phyloP scores from a whole-genome alignment of 2,329 filamentous ascomycete genomes.

The Magnaporthiopsis poae region DNA sequence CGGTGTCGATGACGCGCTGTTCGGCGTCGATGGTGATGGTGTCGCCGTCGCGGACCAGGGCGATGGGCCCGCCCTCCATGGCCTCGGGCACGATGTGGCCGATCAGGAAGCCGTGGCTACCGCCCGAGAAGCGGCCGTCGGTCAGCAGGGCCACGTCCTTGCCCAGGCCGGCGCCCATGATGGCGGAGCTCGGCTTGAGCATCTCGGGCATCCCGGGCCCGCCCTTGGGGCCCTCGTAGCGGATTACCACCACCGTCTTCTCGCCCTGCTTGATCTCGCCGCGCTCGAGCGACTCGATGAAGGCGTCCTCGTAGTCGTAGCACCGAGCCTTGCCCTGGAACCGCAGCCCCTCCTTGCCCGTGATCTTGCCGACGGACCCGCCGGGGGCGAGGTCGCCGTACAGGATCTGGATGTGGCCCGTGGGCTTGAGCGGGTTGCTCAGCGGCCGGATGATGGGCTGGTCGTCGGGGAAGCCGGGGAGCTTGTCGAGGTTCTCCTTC shows the following conservation, averaged over 20 bases:
- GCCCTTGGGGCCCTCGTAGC: conserved; percentile 87
- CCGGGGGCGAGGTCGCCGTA: conserved; percentile 75
- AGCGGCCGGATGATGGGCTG: conserved; percentile 76
- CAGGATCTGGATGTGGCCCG: conserved; percentile 82
- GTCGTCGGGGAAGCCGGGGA: conserved; percentile 61
- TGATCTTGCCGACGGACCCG: conserved; percentile 87
- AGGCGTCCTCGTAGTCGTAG: conserved; percentile 73
- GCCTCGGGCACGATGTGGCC: conserved; percentile 83
- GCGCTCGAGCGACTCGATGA: conserved; percentile 66
- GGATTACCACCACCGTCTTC: conserved; percentile 82
- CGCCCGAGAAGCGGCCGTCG: conserved; percentile 69
- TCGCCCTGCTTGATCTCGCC: conserved; percentile 75
- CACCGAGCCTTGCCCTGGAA: conserved; percentile 75
- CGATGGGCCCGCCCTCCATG: conserved; percentile 75
- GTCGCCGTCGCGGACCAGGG: conserved; percentile 71
- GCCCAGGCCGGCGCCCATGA: conserved; percentile 81
- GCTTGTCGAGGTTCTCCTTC: conserved; percentile 71
- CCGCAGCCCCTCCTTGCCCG: conserved; percentile 77
- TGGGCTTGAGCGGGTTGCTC: conserved; percentile 73
- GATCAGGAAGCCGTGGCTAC: conserved; percentile 77
- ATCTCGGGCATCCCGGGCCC: conserved; percentile 94
- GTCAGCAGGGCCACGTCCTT: conserved; percentile 66
- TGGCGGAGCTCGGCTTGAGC: conserved; percentile 80
- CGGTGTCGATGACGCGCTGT: conserved; percentile 56
- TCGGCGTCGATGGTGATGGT: conserved; percentile 74